Evolutionary conservation across 2,329 filamentous ascomycete genomes (phyloP), one percentile per base, ranked within the genome.

Genomic region (Lasiodiplodia sp.): DNA sequence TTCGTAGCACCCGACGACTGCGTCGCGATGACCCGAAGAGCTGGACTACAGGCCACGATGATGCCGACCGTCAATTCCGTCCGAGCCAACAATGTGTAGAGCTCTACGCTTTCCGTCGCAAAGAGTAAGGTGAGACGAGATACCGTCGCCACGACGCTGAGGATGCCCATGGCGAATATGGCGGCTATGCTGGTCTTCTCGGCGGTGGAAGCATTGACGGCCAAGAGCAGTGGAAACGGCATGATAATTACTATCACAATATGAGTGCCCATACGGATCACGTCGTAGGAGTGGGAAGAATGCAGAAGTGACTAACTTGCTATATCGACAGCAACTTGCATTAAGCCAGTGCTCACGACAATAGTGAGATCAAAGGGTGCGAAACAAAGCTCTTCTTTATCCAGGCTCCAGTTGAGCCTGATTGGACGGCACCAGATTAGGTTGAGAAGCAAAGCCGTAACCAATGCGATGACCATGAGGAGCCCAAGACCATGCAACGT

Each of bases 141-240:
- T 1, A 49, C 57, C 10, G 57, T 62, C 4, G 57, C 57, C 23
- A 18, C 57, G 14, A 62, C 47, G n/a, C 57, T 49, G 38, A 62
- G 57, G 14, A 62, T 40, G 14, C 57, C 57, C 57, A 62, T 62
- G 23, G 57, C 38, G 16, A 49, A 62, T 11, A 62, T 16, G 11
- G 38, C 57, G 21, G 57, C 57, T 16, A 62, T 62, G 57, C 57
- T 49, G 23, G 38, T 37, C n/a, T 62, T 62, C 11, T 62, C 57
- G 23, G 21, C 38, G 5, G 57, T 34, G 0, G 57, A 62, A 8
- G 57, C 38, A 21, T 31, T 62, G 23, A 62, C 12, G 14, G 38
- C 57, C 4, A 49, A 49, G 38, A 62, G 38, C 6, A 62, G 12
- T 14, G 57, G 57, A 16, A 62, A 49, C 3, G 57, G 57, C 5